Conservation (phyloP, 192 early-diverging fungal species). For the Nowakowskiella sp. region DNA sequence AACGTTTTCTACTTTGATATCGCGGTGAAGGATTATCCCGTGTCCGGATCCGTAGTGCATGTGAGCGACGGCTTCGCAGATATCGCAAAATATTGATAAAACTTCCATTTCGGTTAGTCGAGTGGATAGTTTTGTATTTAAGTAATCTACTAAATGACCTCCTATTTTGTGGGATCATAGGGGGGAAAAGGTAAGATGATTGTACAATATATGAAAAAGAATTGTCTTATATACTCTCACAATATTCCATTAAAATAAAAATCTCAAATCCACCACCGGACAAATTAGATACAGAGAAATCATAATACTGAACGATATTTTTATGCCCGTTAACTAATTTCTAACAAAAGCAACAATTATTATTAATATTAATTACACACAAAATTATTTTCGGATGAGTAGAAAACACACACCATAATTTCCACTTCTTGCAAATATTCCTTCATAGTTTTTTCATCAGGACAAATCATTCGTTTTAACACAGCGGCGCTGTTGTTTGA, state of each 20-base stretch:
- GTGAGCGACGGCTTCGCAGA: slow-evolving; percentile 81
- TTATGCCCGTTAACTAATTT: slow-evolving; percentile 66
- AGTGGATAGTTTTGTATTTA: slow-evolving; percentile 70
- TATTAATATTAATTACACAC: not conserved
- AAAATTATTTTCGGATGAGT: slow-evolving; percentile 1
- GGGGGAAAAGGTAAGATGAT: not conserved
- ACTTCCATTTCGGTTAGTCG: slow-evolving; percentile 78
- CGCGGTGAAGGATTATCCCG: slow-evolving; percentile 72
- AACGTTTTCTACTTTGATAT: slow-evolving; percentile 74
- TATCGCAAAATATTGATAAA: slow-evolving; percentile 78
- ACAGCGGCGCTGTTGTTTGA: slow-evolving; percentile 44
- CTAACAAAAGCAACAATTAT: slow-evolving; percentile 19
- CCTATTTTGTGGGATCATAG: slow-evolving; percentile 33
- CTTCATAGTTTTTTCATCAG: slow-evolving; percentile 55
- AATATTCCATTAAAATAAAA: slow-evolving; percentile 90
- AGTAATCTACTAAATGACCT: slow-evolving; percentile 73
- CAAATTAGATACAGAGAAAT: slow-evolving; percentile 48
- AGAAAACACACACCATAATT: slow-evolving; percentile 55
- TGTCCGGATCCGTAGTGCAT: slow-evolving; percentile 71
- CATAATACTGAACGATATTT: slow-evolving; percentile 74
- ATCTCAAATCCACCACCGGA: slow-evolving; percentile 63
- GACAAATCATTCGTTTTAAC: slow-evolving; percentile 70
- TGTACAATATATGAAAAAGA: not conserved
- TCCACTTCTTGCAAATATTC: slow-evolving; percentile 65
- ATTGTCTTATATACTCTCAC: slow-evolving; percentile 67